Conservation (phyloP, 2,329 filamentous ascomycete genomes). For the Ophidiomyces ophidiicola region DNA sequence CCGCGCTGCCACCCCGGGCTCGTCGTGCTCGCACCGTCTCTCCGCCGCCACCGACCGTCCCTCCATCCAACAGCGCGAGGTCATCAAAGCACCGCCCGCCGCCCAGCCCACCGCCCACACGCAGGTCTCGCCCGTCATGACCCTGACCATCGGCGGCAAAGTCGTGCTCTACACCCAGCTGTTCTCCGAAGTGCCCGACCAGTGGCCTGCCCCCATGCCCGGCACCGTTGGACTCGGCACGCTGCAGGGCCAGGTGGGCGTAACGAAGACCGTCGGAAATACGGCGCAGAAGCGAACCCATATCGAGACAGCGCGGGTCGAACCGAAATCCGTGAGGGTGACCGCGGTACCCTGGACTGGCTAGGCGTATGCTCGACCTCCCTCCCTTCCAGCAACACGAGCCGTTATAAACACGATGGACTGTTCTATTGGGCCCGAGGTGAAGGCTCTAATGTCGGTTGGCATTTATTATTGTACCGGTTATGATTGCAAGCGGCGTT, state of each 20-base stretch:
- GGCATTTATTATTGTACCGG: too few species aligned
- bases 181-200: conserved; percentile 22
- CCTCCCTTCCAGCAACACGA: neutral
- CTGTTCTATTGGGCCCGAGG: too few species aligned
- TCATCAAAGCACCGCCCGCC: conserved; percentile 18
- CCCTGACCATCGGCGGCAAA: conserved; percentile 15
- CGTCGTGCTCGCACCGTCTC: neutral
- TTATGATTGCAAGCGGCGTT: too few species aligned
- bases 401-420: too few species aligned
- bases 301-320: neutral
- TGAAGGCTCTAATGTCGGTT: too few species aligned
- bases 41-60: neutral
- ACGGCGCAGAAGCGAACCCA: neutral
- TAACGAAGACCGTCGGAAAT: conserved; percentile 19
- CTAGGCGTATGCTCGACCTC: neutral
- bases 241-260: conserved; percentile 16
- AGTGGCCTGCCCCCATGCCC: conserved; percentile 21
- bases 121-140: conserved; percentile 23
- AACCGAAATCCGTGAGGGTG: neutral
- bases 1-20: neutral
- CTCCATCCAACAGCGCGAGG: conserved; percentile 19
- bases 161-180: conserved; percentile 20
- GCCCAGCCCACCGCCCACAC: conserved; percentile 18
- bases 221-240: conserved; percentile 26
- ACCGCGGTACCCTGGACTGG: too few species aligned